Base-by-base conservation (phyloP, 1,284 basidiomycete species). In the Sparassis latifolia region DNA sequence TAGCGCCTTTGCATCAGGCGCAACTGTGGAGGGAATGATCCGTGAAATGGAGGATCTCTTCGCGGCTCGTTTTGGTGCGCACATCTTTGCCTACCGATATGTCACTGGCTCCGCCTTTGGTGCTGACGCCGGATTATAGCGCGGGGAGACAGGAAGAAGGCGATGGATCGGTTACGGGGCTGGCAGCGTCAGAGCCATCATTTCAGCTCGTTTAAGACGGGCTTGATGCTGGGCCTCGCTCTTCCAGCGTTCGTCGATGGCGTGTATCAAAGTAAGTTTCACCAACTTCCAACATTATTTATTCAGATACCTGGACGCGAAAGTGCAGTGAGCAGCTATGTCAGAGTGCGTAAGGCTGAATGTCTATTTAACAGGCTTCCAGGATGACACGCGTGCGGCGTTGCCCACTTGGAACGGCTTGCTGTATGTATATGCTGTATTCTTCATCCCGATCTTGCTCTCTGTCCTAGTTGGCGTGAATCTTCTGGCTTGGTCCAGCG, bases 91-190 rank as follows among this genome's bases (percentile, higher is more conserved):
- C 6, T 28, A 38, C 20, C 20, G 20, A 20, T 20, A 20, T 20
- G 1, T 20, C 20, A 20, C 20, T 20, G 20, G 3, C 5, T 28
- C 27, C 32, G 3, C 35, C 28, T 43, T 7, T 30, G 10, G 27
- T 42, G 6, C 27, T 5, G 4, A 10, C 28, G 6, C 28, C n/a
- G 35, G 35, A 7, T 9, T 38, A 9, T 7, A 93, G 94, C 87
- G 58, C 79, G 80, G 37, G 94, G 93, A 2, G 82, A 97, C 66
- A 77, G 75, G 58, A 97, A 96, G 69, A 80, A 77, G 53, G 94
- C 96, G 0, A 71, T 84, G 42, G 73, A 73, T 3, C 76, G 79
- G 44, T 76, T 98, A 32, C 80, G 92, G 20, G 75, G 78, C 2
- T 67, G 70, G 3, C 64, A 65, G 10, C 68, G 72, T 10, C 82